phyloP scores from a whole-genome alignment of 192 early-diverging fungal species.

The Jimgerdemannia lactiflua region DNA sequence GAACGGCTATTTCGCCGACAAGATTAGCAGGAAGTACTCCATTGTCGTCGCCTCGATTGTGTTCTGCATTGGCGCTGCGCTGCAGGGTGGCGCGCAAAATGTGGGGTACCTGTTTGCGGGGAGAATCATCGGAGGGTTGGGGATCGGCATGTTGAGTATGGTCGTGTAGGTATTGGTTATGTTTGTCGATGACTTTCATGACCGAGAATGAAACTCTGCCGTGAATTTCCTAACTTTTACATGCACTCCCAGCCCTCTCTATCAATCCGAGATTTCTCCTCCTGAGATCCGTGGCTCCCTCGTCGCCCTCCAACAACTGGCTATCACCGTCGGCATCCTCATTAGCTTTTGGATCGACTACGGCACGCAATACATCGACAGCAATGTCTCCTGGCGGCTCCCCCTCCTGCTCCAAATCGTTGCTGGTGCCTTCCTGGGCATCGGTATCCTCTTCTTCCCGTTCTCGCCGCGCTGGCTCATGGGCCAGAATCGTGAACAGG shows the following conservation, averaged over 20 bases:
- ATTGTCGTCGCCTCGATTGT: conserved; percentile 53
- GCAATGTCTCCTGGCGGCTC: conserved; percentile 58
- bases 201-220: background rate
- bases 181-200: conserved; percentile 27
- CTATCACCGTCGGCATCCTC: conserved; percentile 55
- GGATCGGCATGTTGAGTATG: conserved; percentile 47
- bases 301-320: conserved; percentile 54
- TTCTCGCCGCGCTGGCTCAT: conserved; percentile 77
- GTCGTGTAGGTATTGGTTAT: conserved; percentile 18
- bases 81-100: conserved; percentile 31
- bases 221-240: conserved; percentile 15
- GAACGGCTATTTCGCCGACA: conserved; percentile 64
- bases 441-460: conserved; percentile 72
- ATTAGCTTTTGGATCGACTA: conserved; percentile 56
- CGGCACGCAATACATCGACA: conserved; percentile 25
- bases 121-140: conserved; percentile 49
- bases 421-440: conserved; percentile 58
- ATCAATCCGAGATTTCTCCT: conserved; percentile 56
- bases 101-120: conserved; percentile 45
- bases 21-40: conserved; percentile 53
- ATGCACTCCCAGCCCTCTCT: conserved; percentile 30
- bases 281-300: conserved; percentile 56
- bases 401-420: conserved; percentile 71
- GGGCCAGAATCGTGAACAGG: conserved; percentile 42
- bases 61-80: conserved; percentile 57